Evolutionary conservation across 257 asterid genomes (phyloP), one percentile per base, ranked within the genome.

Genomic region (Solanum sejunctum): DNA sequence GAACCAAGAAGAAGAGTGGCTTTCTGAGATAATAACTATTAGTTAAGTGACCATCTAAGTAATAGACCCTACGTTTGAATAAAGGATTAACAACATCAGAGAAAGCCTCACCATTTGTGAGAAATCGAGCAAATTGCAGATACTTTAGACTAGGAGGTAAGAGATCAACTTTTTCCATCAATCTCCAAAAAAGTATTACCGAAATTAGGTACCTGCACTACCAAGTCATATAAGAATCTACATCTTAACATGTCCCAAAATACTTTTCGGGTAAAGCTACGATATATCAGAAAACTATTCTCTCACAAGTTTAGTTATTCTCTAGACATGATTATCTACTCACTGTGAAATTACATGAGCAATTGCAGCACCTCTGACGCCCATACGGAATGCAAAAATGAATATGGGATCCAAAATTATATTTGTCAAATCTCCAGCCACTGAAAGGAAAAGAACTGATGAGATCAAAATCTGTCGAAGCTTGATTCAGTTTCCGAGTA

Each of bases 261-360:
- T 8, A 36, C 75, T 69, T 16, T 36, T 36, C 21, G 51, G 0
- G 7, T 66, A 36, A 67, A 70, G 52, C 45, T 51, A 77, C 16
- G 47, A 77, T 51, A 26, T 51, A 26, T 51, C 2, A 6, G 47
- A 15, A 9, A 51, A 51, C 45, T 52, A n/a, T 26, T 51, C 7
- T 9, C 82, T 77, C 64, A 52, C 82, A 77, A 51, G 1, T 23
- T 47, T 49, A 13, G 15, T 75, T 15, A 0, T 49, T 26, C 0
- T 17, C 47, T 10, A 77, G 82, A 77, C 26, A 51, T 52, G 47
- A 77, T 23, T 9, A 32, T 26, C 79, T 55, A 88, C 98, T 92
- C 89, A 92, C 98, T 92, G 98, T 36, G 97, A 94, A 49, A 94
- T 88, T 87, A 94, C 94, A 81, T 93, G 98, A n/a, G 98, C 88